These are phyloP conservation scores for Hypseocharis bilobata DNA, from an alignment of 441 rosid species.

Conservation along the genomic window DNA sequence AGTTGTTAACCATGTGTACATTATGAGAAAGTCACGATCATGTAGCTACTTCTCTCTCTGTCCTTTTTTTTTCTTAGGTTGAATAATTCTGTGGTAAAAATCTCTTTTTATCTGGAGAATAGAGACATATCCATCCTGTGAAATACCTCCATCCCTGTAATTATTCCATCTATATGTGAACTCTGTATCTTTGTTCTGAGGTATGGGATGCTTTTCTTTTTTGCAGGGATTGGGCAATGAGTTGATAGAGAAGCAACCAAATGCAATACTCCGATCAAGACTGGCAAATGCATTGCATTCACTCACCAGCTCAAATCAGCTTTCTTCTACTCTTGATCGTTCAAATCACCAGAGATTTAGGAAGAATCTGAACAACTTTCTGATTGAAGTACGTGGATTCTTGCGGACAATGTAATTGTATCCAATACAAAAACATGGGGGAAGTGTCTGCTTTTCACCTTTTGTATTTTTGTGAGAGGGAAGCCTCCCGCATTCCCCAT, in stretches of 20 bases:
- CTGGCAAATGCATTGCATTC: slow-evolving; percentile 63
- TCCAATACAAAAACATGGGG: not conserved
- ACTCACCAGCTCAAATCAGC: slow-evolving; percentile 77
- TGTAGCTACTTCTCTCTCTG: too few species aligned
- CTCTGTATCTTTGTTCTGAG: too few species aligned
- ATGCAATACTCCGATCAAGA: slow-evolving; percentile 47
- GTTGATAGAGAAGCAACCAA: slow-evolving; percentile 64
- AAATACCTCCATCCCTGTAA: too few species aligned
- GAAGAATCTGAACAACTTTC: slow-evolving; percentile 70
- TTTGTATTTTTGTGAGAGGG: not conserved
- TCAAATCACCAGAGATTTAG: slow-evolving; percentile 80
- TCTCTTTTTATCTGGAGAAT: not conserved
- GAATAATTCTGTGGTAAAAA: not conserved
- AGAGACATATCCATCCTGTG: too few species aligned
- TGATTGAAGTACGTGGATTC: slow-evolving; percentile 82
- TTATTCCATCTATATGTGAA: too few species aligned
- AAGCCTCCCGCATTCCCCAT: too few species aligned
- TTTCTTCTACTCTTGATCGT: slow-evolving; percentile 67
- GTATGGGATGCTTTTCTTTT: too few species aligned
- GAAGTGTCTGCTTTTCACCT: not conserved
- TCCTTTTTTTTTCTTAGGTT: too few species aligned
- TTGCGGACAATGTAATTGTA: slow-evolving; percentile 47
- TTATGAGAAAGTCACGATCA: too few species aligned
- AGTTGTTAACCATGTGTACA: too few species aligned
- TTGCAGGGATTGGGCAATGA: slow-evolving; percentile 67